Base-by-base conservation (phyloP, 2,329 filamentous ascomycete species). In the Trichoderma arundinaceum region DNA sequence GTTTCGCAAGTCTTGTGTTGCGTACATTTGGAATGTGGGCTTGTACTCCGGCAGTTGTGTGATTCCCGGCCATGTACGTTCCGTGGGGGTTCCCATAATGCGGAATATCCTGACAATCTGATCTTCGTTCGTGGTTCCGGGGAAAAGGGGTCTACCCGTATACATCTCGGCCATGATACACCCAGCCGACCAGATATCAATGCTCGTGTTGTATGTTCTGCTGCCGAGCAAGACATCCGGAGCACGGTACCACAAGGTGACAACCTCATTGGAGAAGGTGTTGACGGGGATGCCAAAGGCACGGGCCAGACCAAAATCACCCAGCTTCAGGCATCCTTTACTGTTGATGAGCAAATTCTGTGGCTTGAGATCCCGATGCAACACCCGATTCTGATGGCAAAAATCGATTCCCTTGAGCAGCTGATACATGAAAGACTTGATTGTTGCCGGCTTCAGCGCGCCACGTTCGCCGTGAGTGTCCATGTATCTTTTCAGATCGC, bases 161-260 rank as follows among this genome's bases (percentile, higher is more conserved):
- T 96, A 98, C 93, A 99, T 97, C 80, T 99, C 95, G 9, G 95
- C 95, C 95, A 99, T 98, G 83, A 99, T 99, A 78, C 95, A 99
- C 65, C 95, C 95, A 7, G 95, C 95, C 7, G 92, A 97, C 95
- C 95, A 99, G 76, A 99, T 98, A 75, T 99, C 95, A 77, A 99
- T 98, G 80, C 92, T 96, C n/a, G 95, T 99, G 80, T 97, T 99
- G 82, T 99, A 99, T 22, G 95, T 98, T 70, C 95, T 85, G 73
- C 91, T 95, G 60, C 95, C 95, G 52, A 99, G 86, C 59, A 99
- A 86, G 53, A 99, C 95, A 73, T 99, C 95, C 0, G 95, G 95
- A 0, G 95, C 95, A 49, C 95, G 91, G 78, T 99, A 99, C 94
- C 94, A 98, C 17, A 98, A 84, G 0, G 95, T 98, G 49, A 98